These are phyloP conservation scores for Solanum chacoense DNA, from an alignment of 305 asterid species.

Conservation along the genomic window DNA sequence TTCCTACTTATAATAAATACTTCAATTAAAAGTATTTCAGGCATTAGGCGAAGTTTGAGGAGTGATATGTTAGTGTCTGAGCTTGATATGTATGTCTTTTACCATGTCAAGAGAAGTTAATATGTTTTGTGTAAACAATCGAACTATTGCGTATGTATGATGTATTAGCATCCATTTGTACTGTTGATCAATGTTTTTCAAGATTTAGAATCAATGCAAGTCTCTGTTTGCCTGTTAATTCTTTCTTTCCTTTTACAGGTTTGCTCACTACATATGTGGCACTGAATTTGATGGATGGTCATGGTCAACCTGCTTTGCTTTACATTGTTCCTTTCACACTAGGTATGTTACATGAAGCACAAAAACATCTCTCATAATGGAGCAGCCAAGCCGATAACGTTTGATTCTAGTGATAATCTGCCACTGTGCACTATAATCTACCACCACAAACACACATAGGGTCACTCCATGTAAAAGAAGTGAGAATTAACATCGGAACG, in stretches of 20 bases:
- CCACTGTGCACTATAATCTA: neutral
- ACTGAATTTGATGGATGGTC: slow-evolving; percentile 39
- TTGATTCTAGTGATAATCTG: neutral
- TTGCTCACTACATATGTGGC: slow-evolving; percentile 33
- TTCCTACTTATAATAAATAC: neutral
- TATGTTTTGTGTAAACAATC: neutral
- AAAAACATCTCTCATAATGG: neutral
- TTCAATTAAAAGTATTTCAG: neutral
- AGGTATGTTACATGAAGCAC: slow-evolving; percentile 16
- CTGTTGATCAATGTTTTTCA: neutral
- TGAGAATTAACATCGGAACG: neutral
- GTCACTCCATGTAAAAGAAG: neutral
- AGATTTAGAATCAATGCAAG: neutral
- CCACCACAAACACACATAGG: slow-evolving; percentile 1
- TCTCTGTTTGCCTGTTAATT: neutral
- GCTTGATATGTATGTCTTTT: neutral
- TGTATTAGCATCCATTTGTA: neutral
- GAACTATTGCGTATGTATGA: neutral
- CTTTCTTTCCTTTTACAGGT: slow-evolving; percentile 14
- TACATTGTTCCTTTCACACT: slow-evolving; percentile 36
- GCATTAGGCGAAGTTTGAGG: neutral
- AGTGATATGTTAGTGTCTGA: neutral
- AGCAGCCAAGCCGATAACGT: neutral
- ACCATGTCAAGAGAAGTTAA: neutral
- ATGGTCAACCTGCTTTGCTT: slow-evolving; percentile 39